Evolutionary conservation across 177 flowering plant species (phyloP).

Genomic region (Telopea speciosissima): DNA sequence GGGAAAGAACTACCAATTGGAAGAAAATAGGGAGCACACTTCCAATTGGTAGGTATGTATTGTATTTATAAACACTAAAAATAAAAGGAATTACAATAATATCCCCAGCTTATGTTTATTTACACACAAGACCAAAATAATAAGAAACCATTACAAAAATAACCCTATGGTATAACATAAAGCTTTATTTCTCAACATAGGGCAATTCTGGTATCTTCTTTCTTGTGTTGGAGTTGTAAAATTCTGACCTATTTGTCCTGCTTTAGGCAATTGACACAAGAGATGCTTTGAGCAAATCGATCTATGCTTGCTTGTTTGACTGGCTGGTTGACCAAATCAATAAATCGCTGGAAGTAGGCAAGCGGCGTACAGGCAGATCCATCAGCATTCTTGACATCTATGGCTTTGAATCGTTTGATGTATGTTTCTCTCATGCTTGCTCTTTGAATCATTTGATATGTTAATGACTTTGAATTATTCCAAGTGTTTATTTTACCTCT

Average conservation of each 20-base stretch:
- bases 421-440: slow-evolving; percentile 22
- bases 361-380: slow-evolving; percentile 88
- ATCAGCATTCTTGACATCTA: slow-evolving; percentile 98
- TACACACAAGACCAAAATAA: too few relatives aligned
- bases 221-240: neutral
- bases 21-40: too few relatives aligned
- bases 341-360: slow-evolving; percentile 89
- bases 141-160: too few relatives aligned
- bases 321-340: slow-evolving; percentile 97
- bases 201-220: neutral
- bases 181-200: too few relatives aligned
- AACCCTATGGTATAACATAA: too few relatives aligned
- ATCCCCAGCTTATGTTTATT: too few relatives aligned
- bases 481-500: neutral
- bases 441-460: slow-evolving; percentile 81
- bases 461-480: neutral
- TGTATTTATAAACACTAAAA: too few relatives aligned
- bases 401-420: slow-evolving; percentile 97
- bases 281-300: slow-evolving; percentile 97
- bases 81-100: too few relatives aligned
- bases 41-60: too few relatives aligned
- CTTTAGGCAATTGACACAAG: slow-evolving; percentile 82
- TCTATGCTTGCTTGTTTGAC: slow-evolving; percentile 93
- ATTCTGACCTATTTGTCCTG: neutral
- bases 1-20: too few relatives aligned